These are phyloP conservation scores for Chaetomium cochliodes DNA, from an alignment of 495 filamentous ascomycete species.

Conservation along the genomic window DNA sequence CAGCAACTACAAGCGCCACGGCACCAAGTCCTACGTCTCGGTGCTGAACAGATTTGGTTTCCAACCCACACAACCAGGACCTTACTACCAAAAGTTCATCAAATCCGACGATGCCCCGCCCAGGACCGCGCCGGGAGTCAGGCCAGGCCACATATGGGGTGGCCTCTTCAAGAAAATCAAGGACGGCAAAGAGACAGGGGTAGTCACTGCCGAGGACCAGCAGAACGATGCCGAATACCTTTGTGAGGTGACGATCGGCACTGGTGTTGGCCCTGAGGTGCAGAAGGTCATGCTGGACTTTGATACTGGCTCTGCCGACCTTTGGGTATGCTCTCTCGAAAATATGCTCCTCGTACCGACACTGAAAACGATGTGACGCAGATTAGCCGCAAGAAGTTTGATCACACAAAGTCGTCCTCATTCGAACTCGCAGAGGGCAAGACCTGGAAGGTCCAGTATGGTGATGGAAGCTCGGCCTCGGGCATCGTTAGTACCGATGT, in stretches of 20 bases:
- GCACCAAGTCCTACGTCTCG: constrained; percentile 71
- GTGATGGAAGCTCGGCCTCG: constrained; percentile 68
- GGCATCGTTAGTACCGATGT: constrained; percentile 70
- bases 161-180: constrained; percentile 52
- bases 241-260: constrained; percentile 65
- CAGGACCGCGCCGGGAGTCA: constrained; percentile 37
- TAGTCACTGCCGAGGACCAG: constrained; percentile 68
- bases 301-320: constrained; percentile 74
- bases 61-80: constrained; percentile 65
- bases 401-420: constrained; percentile 61
- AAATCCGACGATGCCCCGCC: constrained; percentile 34
- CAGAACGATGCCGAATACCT: constrained; percentile 74
- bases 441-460: constrained; percentile 71
- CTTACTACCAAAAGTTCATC: constrained; percentile 54
- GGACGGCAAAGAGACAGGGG: constrained; percentile 39
- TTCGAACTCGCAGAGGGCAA: constrained; percentile 53
- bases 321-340: constrained; percentile 58
- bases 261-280: constrained; percentile 42
- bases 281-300: constrained; percentile 70
- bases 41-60: constrained; percentile 70
- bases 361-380: neutral
- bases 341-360: neutral
- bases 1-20: constrained; percentile 61
- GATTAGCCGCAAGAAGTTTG: constrained; percentile 51
- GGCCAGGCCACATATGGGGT: constrained; percentile 41